Percentiles rank a stretch among this genome's conserved stretches.
phyloP scores from a whole-genome alignment of 768 basidiomycete genomes.

The Calvatia gigantea region DNA sequence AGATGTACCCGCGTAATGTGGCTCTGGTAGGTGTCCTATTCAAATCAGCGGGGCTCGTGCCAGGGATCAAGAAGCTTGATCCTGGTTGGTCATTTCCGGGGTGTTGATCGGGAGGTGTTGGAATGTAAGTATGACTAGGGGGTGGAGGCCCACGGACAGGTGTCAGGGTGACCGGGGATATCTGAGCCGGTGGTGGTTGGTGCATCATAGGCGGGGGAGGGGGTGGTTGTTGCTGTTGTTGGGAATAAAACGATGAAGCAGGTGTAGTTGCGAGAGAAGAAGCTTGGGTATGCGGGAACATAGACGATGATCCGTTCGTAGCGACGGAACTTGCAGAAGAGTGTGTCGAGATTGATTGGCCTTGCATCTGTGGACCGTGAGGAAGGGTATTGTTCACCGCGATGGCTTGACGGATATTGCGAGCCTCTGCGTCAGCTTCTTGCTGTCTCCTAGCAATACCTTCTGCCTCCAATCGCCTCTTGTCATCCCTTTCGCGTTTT shows the following conservation, averaged over 20 bases:
- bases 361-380: background rate
- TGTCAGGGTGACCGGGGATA: background rate
- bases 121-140: background rate
- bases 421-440: slow-evolving; percentile 52
- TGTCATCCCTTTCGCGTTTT: slow-evolving; percentile 27
- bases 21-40: slow-evolving; percentile 18
- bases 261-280: slow-evolving; percentile 1
- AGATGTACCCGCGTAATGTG: slow-evolving; percentile 33
- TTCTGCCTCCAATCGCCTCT: slow-evolving; percentile 50
- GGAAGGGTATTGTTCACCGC: slow-evolving; percentile 22
- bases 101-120: background rate
- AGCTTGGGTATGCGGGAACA: slow-evolving; percentile 5
- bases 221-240: background rate
- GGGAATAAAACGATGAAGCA: slow-evolving; percentile 2
- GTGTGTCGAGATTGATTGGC: slow-evolving; percentile 6
- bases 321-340: slow-evolving; percentile 9
- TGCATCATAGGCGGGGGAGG: background rate
- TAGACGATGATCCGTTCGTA: slow-evolving; percentile 11
- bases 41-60: background rate
- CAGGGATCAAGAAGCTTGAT: background rate
- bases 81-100: background rate
- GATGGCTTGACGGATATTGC: slow-evolving; percentile 35
- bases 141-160: background rate
- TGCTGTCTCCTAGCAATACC: slow-evolving; percentile 56
- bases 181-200: background rate